Percentiles rank a stretch among this genome's conserved stretches.
These are phyloP conservation scores for Cutaneotrichosporon sp. DNA, from an alignment of 1,284 basidiomycete genomes.

Conservation along the genomic window DNA sequence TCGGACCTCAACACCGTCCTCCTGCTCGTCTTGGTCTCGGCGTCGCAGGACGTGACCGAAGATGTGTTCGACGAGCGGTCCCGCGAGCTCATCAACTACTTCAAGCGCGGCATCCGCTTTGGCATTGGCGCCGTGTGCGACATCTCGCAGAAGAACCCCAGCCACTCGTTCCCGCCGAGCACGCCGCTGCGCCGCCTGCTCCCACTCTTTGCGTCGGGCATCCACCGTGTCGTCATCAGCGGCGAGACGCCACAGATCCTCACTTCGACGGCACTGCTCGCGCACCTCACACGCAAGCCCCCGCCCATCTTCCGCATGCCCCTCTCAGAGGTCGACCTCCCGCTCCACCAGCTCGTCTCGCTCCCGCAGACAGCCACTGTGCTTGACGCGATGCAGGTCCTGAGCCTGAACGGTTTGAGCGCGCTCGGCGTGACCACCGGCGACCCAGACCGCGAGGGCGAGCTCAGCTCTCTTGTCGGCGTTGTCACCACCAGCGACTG, in stretches of 20 bases:
- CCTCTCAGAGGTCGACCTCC: constrained; percentile 27
- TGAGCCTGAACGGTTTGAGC: constrained; percentile 37
- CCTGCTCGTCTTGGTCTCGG: constrained; percentile 38
- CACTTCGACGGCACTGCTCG: constrained; percentile 31
- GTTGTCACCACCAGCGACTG: constrained; percentile 38
- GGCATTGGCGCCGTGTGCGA: constrained; percentile 36
- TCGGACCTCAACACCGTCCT: constrained; percentile 45
- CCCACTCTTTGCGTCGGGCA: constrained; percentile 39
- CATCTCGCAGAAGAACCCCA: constrained; percentile 44
- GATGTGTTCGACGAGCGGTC: constrained; percentile 25
- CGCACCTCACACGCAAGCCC: constrained; percentile 31
- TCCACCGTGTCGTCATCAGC: constrained; percentile 38
- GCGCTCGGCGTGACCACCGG: constrained; percentile 38
- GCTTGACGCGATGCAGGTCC: constrained; percentile 47
- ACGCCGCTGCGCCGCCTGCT: constrained; percentile 33
- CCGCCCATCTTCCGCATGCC: constrained; percentile 29
- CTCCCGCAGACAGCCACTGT: constrained; percentile 33
- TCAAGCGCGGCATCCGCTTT: constrained; percentile 29
- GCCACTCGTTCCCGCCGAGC: constrained; percentile 24
- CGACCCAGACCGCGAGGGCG: constrained; percentile 18
- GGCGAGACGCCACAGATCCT: constrained; percentile 27
- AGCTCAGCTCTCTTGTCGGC: constrained; percentile 26
- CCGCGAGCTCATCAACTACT: constrained; percentile 21
- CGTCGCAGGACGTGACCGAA: constrained; percentile 14
- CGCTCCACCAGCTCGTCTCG: constrained; percentile 40